Percentiles rank a stretch among this genome's conserved stretches.
These are phyloP conservation scores for Nelumbo lutea DNA, from an alignment of 164 flowering plant species.

Conservation along the genomic window DNA sequence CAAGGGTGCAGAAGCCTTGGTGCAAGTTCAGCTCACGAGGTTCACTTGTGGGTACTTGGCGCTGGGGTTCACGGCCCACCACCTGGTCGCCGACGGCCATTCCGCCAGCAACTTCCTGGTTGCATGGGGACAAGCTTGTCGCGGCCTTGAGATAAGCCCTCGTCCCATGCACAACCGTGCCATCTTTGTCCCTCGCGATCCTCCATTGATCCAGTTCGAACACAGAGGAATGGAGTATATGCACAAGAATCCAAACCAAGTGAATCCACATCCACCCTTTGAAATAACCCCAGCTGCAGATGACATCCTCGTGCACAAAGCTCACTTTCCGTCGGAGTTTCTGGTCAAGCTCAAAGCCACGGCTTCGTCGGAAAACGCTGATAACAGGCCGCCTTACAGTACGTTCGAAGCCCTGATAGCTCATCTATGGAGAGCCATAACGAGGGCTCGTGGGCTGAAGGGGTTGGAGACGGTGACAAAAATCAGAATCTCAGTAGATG, in stretches of 20 bases:
- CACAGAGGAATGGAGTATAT: conserved; percentile 26
- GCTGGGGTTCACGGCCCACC: conserved; percentile 29
- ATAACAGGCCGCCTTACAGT: conserved; percentile 15
- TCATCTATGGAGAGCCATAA: conserved; percentile 32
- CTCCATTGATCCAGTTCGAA: conserved; percentile 16
- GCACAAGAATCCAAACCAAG: neutral
- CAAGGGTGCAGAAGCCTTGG: conserved; percentile 23
- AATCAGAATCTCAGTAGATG: conserved; percentile 25
- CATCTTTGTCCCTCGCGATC: conserved; percentile 27
- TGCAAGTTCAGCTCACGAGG: conserved; percentile 33
- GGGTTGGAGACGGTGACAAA: conserved; percentile 15
- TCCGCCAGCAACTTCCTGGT: conserved; percentile 27
- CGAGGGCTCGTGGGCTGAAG: conserved; percentile 17
- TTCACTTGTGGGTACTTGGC: conserved; percentile 30
- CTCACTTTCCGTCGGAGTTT: conserved; percentile 14
- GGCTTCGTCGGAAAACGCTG: conserved; percentile 8
- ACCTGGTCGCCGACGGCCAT: conserved; percentile 30
- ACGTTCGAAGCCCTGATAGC: conserved; percentile 31
- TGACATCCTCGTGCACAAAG: conserved; percentile 16
- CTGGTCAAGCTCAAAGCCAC: conserved; percentile 18
- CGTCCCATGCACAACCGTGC: conserved; percentile 21
- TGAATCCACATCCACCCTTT: neutral
- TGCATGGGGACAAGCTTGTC: conserved; percentile 29
- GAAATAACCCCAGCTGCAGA: neutral
- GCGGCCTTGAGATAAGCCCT: conserved; percentile 23